These are phyloP conservation scores for Citrullus amarus DNA, from an alignment of 306 rosid genomes.

Conservation along the genomic window DNA sequence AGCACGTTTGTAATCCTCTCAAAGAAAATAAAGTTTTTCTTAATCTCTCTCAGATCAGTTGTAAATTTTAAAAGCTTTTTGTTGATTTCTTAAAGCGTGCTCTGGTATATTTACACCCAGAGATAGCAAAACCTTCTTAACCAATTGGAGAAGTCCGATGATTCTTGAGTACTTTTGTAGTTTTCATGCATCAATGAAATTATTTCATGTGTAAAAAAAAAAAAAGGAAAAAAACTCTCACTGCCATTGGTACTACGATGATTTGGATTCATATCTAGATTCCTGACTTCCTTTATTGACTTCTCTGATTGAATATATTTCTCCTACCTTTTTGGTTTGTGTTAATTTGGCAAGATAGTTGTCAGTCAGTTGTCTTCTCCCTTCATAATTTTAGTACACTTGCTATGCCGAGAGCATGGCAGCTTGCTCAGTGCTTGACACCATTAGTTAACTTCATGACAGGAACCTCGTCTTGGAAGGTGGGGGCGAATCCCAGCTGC, in stretches of 20 bases:
- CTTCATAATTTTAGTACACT: not conserved
- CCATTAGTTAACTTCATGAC: slow-evolving; percentile 11
- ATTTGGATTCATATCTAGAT: not conserved
- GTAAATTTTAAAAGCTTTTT: too few relatives aligned
- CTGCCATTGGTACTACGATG: not conserved
- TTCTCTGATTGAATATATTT: not conserved
- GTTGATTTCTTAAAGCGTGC: too few relatives aligned
- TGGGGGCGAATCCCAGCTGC: slow-evolving; percentile 57
- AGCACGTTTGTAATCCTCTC: too few relatives aligned
- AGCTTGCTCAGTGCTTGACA: not conserved
- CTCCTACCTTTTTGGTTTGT: not conserved
- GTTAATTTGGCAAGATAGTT: not conserved
- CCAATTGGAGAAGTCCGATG: too few relatives aligned
- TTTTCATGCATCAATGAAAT: too few relatives aligned
- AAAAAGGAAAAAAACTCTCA: too few relatives aligned
- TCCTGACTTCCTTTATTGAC: not conserved
- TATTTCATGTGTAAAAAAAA: too few relatives aligned
- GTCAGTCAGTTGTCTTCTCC: not conserved
- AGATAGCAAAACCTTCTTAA: too few relatives aligned
- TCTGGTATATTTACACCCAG: too few relatives aligned
- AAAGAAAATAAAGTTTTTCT: too few relatives aligned
- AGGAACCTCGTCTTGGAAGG: slow-evolving; percentile 95
- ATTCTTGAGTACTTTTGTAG: too few relatives aligned
- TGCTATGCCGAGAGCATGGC: not conserved
- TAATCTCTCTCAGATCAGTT: too few relatives aligned